A percentile compares a stretch with the other conserved stretches of the same genome.
Conservation (phyloP, 1,139 yeast genomes). For the Pichia sp. region DNA sequence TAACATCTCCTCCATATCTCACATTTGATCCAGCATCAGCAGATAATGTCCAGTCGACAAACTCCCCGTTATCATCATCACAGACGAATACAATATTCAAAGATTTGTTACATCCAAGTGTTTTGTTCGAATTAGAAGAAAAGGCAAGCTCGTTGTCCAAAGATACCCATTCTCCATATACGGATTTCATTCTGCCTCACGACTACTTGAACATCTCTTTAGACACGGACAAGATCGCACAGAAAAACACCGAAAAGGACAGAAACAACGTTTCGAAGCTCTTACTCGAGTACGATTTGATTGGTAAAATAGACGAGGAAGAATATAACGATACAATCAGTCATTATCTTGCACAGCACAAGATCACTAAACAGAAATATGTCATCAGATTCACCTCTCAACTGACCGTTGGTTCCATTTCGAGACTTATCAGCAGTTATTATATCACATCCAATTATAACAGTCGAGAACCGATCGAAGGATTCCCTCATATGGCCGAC, state of each 20-base stretch:
- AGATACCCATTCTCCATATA: not conserved
- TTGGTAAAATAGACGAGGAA: conserved; percentile 3
- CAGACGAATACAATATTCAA: not conserved
- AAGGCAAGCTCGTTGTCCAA: not conserved
- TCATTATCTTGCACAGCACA: conserved; percentile 14
- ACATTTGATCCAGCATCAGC: not conserved
- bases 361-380: conserved; percentile 10
- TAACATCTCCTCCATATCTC: conserved; percentile 5
- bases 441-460: conserved; percentile 11
- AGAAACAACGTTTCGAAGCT: not conserved
- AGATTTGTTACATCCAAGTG: conserved; percentile 4
- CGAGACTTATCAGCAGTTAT: conserved; percentile 17
- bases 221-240: not conserved
- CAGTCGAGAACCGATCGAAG: not conserved
- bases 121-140: conserved; percentile 12
- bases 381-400: conserved; percentile 16
- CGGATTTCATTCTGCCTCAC: conserved; percentile 4
- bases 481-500: conserved; percentile 2
- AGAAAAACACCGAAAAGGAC: not conserved
- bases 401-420: conserved; percentile 15
- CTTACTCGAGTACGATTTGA: conserved; percentile 4
- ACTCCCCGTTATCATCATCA: conserved; percentile 1
- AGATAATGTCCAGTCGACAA: not conserved
- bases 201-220: conserved; percentile 13
- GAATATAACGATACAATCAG: conserved; percentile 14